These are phyloP conservation scores for Fusarium mangiferae DNA, from an alignment of 2,329 filamentous ascomycete species.

Conservation along the genomic window DNA sequence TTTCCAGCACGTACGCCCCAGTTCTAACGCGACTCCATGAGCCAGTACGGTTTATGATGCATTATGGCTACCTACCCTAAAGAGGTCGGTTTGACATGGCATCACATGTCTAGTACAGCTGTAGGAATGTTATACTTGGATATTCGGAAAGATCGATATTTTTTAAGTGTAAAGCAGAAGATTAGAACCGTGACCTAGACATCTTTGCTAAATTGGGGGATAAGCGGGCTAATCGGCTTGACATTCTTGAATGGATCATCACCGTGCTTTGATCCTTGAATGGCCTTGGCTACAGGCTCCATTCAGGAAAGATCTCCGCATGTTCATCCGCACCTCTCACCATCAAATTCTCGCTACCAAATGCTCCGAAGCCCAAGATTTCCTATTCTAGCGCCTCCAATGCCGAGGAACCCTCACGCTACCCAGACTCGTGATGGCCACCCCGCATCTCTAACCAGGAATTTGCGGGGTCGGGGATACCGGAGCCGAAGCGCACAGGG, in stretches of 20 bases:
- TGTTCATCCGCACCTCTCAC: neutral
- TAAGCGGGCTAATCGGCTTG: constrained; percentile 11
- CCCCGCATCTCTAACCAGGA: neutral
- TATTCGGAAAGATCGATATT: fast-evolving
- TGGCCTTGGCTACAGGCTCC: fast-evolving
- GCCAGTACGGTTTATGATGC: fast-evolving
- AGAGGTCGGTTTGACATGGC: fast-evolving
- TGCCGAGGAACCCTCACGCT: neutral
- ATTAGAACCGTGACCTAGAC: fast-evolving
- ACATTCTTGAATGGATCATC: neutral
- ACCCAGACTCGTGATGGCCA: neutral
- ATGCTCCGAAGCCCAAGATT: neutral
- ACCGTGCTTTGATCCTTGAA: too few relatives aligned
- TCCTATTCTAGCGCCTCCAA: neutral
- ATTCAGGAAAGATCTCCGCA: neutral
- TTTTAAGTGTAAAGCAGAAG: fast-evolving
- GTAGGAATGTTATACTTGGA: fast-evolving
- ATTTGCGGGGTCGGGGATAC: constrained; percentile 4
- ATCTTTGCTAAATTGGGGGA: fast-evolving
- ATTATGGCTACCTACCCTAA: neutral
- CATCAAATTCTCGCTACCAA: neutral
- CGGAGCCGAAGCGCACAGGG: constrained; percentile 10
- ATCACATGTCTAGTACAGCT: neutral
- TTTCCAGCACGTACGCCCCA: fast-evolving
- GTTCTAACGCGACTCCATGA: neutral